Evolutionary conservation across 306 rosid genomes (phyloP).

Genomic region (Purshia tridentata): DNA sequence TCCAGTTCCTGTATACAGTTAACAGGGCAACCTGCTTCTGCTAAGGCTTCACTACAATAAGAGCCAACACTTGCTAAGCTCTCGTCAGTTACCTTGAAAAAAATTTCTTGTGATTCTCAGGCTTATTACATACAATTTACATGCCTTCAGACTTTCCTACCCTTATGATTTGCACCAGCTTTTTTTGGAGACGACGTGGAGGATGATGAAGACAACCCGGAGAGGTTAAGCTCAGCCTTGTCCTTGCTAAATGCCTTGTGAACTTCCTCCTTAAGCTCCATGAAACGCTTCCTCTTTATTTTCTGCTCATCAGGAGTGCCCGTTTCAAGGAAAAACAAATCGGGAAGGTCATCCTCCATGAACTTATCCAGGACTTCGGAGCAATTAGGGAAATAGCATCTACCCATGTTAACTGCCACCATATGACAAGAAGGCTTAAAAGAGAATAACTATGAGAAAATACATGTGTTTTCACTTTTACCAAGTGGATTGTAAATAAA

Average conservation of each 20-base stretch:
- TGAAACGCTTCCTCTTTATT: slow-evolving; percentile 41
- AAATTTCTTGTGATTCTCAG: not conserved
- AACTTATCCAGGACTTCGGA: slow-evolving; percentile 56
- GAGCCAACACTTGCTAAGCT: not conserved
- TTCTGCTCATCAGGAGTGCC: slow-evolving; percentile 45
- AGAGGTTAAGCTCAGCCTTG: slow-evolving; percentile 36
- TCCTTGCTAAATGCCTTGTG: slow-evolving; percentile 51
- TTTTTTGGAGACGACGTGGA: slow-evolving; percentile 34
- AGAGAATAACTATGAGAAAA: slow-evolving; percentile 3
- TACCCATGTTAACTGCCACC: slow-evolving; percentile 48
- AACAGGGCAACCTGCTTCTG: not conserved
- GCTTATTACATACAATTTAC: slow-evolving; percentile 26
- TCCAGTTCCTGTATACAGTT: not conserved
- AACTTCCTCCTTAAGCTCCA: slow-evolving; percentile 49
- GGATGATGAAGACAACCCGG: slow-evolving; percentile 35
- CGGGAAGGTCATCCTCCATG: slow-evolving; percentile 46
- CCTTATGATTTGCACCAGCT: slow-evolving; percentile 22
- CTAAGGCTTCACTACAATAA: not conserved
- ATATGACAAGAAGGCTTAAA: not conserved
- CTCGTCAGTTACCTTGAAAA: not conserved
- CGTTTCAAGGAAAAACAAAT: slow-evolving; percentile 35
- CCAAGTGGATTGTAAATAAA: not conserved
- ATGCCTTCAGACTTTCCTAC: slow-evolving; percentile 13
- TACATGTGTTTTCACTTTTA: not conserved
- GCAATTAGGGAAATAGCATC: slow-evolving; percentile 47